Base-by-base conservation (phyloP, 148 eudicot species). In the Heliamphora exappendiculata region DNA sequence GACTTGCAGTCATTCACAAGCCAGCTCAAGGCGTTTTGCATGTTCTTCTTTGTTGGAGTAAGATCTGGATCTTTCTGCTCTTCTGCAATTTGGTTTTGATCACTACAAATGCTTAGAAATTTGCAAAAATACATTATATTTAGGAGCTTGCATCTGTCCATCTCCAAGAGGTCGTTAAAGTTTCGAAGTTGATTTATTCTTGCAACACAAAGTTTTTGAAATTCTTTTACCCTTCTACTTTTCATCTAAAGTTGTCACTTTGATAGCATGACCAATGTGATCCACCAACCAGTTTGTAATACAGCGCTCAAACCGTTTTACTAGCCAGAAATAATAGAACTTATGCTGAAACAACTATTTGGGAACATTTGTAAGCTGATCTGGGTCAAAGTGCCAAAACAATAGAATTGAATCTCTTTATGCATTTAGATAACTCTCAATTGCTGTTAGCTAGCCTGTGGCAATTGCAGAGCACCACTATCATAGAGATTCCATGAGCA, bases 1-100 rank as follows among this genome's bases (percentile, higher is more conserved):
- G 86, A 34, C 78, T 71, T 84, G 74, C 86, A 81, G 67, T 85
- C 91, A 22, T 84, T 69, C 29, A 86, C 88, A 22, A 92, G 88
- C 97, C 97, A 92, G 76, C 75, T 81, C 72, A 92, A 75, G 41
- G 86, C 91, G 39, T 81, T 80, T 76, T 84, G 85, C 14, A 92
- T 90, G 81, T 90, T 92, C 63, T 75, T 78, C 82, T 78, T 92
- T 17, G 95, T 89, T 45, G 95, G 97, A 26, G 7, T 28, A 33
- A 71, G 29, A 9, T 33, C 51, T 51, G 60, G 74, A 14, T 71
- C 60, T 9, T 22, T 44, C 28, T 47, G 51, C 37, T 33, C 74
- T 71, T 71, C 60, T 71, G 74, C 29, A 49, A 50, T 51, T 31
- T 50, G 51, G 59, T 50, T 71, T 71, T 34, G 28, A 49, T 29